phyloP scores from a whole-genome alignment of 192 early-diverging fungal species.

The Chytriomyces sp. region DNA sequence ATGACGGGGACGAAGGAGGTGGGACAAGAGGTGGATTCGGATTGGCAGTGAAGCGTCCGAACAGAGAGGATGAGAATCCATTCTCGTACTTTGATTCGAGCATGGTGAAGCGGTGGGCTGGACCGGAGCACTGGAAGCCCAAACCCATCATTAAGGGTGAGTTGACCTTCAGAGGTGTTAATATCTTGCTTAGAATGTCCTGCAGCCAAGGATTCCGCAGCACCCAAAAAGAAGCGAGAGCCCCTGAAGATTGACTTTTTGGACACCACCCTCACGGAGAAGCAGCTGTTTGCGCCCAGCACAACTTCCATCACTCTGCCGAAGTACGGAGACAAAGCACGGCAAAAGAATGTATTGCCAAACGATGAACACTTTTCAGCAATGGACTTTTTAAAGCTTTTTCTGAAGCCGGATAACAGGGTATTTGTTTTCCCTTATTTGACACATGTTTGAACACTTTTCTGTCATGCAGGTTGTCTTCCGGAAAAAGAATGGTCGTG shows the following conservation, averaged over 20 bases:
- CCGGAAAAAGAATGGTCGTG: slow-evolving; percentile 20
- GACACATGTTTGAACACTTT: neutral
- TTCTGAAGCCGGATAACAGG: slow-evolving; percentile 45
- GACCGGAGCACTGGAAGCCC: slow-evolving; percentile 86
- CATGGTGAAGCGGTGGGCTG: slow-evolving; percentile 85
- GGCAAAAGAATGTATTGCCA: slow-evolving; percentile 68
- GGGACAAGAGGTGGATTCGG: slow-evolving; percentile 5
- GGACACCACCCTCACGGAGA: slow-evolving; percentile 5
- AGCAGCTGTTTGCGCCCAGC: slow-evolving; percentile 71
- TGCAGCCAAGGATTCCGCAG: slow-evolving; percentile 1
- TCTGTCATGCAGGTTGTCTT: slow-evolving; percentile 33
- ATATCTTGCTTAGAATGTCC: neutral
- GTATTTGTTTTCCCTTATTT: slow-evolving; percentile 16
- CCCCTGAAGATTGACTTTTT: slow-evolving; percentile 24
- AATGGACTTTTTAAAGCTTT: slow-evolving; percentile 63
- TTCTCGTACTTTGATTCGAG: slow-evolving; percentile 88
- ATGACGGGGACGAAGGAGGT: neutral
- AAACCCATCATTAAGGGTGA: slow-evolving; percentile 25
- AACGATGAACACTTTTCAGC: slow-evolving; percentile 80
- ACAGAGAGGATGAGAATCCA: slow-evolving; percentile 57
- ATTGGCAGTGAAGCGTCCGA: slow-evolving; percentile 16
- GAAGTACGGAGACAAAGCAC: slow-evolving; percentile 53
- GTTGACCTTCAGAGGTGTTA: too few species aligned
- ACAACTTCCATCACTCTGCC: slow-evolving; percentile 58
- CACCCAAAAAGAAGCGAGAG: slow-evolving; percentile 41